Conservation (phyloP, 1,284 basidiomycete genomes). For the Malassezia obtusa region DNA sequence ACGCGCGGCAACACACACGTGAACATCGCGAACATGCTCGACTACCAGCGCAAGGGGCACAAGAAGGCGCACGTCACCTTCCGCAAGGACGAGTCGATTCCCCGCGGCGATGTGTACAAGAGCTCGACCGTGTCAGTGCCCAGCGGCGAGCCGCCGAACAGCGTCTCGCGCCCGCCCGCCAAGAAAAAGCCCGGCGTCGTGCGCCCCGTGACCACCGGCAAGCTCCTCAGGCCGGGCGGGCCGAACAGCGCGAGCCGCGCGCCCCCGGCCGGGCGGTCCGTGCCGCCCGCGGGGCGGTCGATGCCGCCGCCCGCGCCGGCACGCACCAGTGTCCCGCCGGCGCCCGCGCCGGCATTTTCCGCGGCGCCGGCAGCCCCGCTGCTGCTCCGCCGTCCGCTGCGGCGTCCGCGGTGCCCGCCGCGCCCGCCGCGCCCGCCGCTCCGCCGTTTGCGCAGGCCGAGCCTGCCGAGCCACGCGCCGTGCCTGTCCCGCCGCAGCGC, state of each 20-base stretch:
- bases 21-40: conserved; percentile 30
- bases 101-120: conserved; percentile 76
- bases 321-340: conserved; percentile 27
- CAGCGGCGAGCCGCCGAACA: conserved; percentile 73
- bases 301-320: conserved; percentile 6
- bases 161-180: conserved; percentile 69
- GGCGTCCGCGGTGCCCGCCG: neutral
- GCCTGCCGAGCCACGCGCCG: neutral
- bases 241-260: conserved; percentile 6
- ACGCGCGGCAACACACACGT: conserved; percentile 70
- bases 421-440: conserved; percentile 6
- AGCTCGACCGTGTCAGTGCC: conserved; percentile 79
- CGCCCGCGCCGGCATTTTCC: conserved; percentile 9
- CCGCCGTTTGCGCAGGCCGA: conserved; percentile 10
- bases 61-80: conserved; percentile 83
- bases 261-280: neutral
- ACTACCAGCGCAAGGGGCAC: conserved; percentile 91
- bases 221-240: conserved; percentile 11
- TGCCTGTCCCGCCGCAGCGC: neutral
- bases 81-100: conserved; percentile 76
- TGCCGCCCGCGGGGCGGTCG: no score
- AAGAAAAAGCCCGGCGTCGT: conserved; percentile 49
- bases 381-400: conserved; percentile 50
- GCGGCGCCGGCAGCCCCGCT: conserved; percentile 50
- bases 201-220: conserved; percentile 12